Evolutionary conservation across 371 early-diverging fungal species (phyloP).

Genomic region (Smittium mucronatum): DNA sequence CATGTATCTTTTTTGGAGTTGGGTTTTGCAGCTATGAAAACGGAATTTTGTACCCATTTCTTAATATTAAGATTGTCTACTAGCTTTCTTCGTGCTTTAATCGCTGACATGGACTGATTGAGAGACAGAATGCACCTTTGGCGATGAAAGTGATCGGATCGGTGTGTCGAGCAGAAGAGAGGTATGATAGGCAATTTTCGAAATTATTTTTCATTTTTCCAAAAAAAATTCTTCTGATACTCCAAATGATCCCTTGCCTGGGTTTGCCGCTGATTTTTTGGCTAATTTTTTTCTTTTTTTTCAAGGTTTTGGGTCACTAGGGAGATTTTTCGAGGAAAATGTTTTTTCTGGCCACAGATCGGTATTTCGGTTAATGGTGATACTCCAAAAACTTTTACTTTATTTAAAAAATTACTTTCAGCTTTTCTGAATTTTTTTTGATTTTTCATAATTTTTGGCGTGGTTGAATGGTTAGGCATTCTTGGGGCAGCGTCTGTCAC

Average conservation of each 20-base stretch:
- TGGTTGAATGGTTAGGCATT: background rate
- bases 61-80: background rate
- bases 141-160: background rate
- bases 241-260: background rate
- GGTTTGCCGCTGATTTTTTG: background rate
- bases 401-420: background rate
- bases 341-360: background rate
- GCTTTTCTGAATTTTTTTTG: background rate
- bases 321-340: background rate
- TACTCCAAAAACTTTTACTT: background rate
- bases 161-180: background rate
- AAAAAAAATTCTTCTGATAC: background rate
- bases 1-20: background rate
- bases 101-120: background rate
- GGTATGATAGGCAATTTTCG: too few species aligned
- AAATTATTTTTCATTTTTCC: background rate
- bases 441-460: background rate
- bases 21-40: background rate
- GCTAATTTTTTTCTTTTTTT: background rate
- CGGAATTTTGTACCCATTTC: background rate
- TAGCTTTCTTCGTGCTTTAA: background rate
- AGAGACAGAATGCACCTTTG: background rate
- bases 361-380: background rate
- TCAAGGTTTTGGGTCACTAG: background rate
- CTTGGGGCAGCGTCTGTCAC: background rate